Base-by-base conservation (phyloP, 768 basidiomycete species). In the Trametes villosa region DNA sequence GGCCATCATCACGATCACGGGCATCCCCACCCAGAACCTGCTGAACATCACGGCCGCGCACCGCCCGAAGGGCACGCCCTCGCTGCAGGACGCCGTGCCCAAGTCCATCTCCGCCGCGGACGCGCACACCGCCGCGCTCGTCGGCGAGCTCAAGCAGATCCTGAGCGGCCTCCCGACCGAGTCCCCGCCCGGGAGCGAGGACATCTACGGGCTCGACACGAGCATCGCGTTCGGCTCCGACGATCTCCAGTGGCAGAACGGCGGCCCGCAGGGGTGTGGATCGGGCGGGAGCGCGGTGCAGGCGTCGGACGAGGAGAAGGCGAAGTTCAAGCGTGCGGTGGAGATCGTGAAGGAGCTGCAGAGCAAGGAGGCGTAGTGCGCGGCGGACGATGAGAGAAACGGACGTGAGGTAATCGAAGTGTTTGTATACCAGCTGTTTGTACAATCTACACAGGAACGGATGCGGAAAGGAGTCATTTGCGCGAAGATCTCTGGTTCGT, bases 131-230 rank as follows among this genome's bases (percentile, higher is more conserved):
- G 65, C 67, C 11, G 65, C 70, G 1, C 82, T 86, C 51, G 72
- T 90, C 45, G 77, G 80, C 24, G 88, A 87, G 68, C 78, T 93
- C 31, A 75, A 86, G 36, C 45, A 22, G 5, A 87, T 92, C 71
- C 72, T 93, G 57, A 84, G 84, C 69, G 65, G 68, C 0, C 64
- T 91, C 36, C 89, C 88, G 3, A 81, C 75, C 2, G 84, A 85
- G 68, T 47, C 66, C 1, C 83, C 85, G 29, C 81, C 81, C 0
- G 87, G 86, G 2, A 84, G 82, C 45, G 76, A 88, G 71, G 90
- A 93, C 68, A 86, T 92, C 53, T 93, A 93, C 64, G 86, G 86
- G 1, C 62, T 85, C 63, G 79, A 90, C 70, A 87, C 79, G 9
- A 84, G 86, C 71, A 89, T 91, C 61, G 75, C 80, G 7, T 87